Evolutionary conservation across 2,329 filamentous ascomycete genomes (phyloP).

Genomic region (Aspergillus fumigatus): DNA sequence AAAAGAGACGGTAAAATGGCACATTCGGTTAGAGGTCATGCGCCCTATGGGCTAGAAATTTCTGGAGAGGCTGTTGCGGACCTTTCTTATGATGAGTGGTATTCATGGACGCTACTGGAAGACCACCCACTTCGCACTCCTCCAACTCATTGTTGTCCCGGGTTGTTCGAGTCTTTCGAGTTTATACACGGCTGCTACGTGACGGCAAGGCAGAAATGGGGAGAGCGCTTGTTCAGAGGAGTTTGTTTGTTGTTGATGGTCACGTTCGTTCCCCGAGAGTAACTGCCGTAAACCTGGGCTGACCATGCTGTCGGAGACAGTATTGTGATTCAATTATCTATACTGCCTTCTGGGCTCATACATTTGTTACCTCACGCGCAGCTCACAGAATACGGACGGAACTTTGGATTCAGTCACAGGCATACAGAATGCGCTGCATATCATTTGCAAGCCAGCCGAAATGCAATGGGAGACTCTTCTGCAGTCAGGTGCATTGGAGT

Average conservation of each 20-base stretch:
- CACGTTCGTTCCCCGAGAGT: slow-evolving; percentile 10
- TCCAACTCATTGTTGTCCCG: slow-evolving; percentile 28
- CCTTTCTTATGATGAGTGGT: slow-evolving; percentile 7
- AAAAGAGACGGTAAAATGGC: slow-evolving; percentile 3
- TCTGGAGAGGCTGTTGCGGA: slow-evolving; percentile 4
- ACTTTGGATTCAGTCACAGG: background rate
- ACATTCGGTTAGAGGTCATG: background rate
- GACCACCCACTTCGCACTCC: slow-evolving; percentile 32
- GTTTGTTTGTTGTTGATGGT: slow-evolving; percentile 23
- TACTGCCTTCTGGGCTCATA: background rate
- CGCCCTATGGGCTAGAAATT: background rate
- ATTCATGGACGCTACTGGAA: slow-evolving; percentile 22
- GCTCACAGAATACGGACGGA: background rate
- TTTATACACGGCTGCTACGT: slow-evolving; percentile 15
- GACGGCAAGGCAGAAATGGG: slow-evolving; percentile 15
- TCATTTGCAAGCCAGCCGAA: slow-evolving; percentile 12
- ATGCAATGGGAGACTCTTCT: slow-evolving; percentile 19
- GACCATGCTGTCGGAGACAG: background rate
- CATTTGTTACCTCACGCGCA: background rate
- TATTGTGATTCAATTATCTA: slow-evolving; percentile 1
- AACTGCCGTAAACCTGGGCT: background rate
- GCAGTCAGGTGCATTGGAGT: slow-evolving; percentile 23
- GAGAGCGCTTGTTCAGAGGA: slow-evolving; percentile 18
- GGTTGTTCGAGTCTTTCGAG: slow-evolving; percentile 12
- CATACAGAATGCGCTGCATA: slow-evolving; percentile 13